Percentiles rank a stretch among this genome's conserved stretches.
These are phyloP conservation scores for Nicotiana undulata DNA, from an alignment of 257 asterid genomes.

Conservation along the genomic window DNA sequence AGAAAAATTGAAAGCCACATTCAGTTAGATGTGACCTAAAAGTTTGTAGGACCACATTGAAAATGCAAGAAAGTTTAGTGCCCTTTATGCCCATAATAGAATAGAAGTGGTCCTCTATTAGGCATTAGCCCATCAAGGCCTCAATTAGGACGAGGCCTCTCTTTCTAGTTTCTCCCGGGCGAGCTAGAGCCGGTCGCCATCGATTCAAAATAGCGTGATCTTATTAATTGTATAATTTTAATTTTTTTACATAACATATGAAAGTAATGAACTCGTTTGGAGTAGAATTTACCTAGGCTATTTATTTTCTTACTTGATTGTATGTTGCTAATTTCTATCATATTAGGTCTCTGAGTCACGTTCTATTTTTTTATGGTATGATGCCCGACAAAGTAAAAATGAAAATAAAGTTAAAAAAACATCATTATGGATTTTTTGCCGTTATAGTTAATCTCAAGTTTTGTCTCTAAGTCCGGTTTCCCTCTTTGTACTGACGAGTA, in stretches of 20 bases:
- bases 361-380: background rate
- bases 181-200: background rate
- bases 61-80: constrained; percentile 26
- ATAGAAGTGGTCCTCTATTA: constrained; percentile 10
- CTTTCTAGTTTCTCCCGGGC: background rate
- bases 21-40: background rate
- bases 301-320: background rate
- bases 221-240: too few relatives aligned
- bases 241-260: background rate
- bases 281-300: background rate
- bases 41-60: constrained; percentile 10
- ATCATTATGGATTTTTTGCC: background rate
- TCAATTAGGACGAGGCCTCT: background rate
- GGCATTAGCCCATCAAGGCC: background rate
- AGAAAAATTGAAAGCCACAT: background rate
- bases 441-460: too few relatives aligned
- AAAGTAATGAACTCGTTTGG: background rate
- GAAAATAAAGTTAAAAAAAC: background rate
- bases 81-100: constrained; percentile 27
- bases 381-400: background rate
- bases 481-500: too few relatives aligned
- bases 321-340: too few relatives aligned
- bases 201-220: background rate
- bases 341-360: background rate
- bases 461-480: too few relatives aligned